Evolutionary conservation across 139 green algal genomes (phyloP).

Genomic region (Limnomonas spitsbergensis): DNA sequence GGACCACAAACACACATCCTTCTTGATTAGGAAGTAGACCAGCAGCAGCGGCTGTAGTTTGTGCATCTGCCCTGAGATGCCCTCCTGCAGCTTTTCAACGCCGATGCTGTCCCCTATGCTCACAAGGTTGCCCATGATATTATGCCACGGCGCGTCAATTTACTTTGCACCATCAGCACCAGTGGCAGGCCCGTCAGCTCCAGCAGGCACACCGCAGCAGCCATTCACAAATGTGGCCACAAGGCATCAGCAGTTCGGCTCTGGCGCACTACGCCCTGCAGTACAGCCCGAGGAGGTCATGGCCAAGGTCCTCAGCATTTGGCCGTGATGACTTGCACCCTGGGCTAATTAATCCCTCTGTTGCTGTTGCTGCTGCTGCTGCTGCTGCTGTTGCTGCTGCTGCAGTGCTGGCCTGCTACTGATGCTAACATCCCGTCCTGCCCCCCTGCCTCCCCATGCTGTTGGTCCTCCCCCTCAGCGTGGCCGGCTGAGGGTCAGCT

Average conservation of each 20-base stretch:
- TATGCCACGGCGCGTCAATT: too few species aligned
- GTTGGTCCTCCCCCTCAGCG: too few species aligned
- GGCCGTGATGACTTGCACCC: slow-evolving; percentile 24
- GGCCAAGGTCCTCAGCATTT: not conserved
- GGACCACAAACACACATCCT: not conserved
- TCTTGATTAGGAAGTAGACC: not conserved
- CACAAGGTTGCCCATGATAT: too few species aligned
- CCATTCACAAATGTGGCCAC: slow-evolving; percentile 16
- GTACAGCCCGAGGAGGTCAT: slow-evolving; percentile 28
- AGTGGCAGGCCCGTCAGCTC: slow-evolving; percentile 4
- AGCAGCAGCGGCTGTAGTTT: slow-evolving; percentile 11
- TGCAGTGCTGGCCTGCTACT: too few species aligned
- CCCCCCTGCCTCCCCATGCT: too few species aligned
- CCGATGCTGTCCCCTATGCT: too few species aligned
- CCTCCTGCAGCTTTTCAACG: too few species aligned
- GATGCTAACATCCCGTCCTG: too few species aligned
- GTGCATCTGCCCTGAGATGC: too few species aligned
- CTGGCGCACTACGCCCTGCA: slow-evolving; percentile 22
- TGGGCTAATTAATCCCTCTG: not conserved
- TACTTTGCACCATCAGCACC: slow-evolving; percentile 5
- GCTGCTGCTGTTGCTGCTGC: too few species aligned
- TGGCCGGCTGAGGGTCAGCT: too few species aligned
- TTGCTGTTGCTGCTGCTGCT: slow-evolving; percentile 9
- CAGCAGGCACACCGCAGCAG: not conserved
- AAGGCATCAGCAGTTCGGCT: slow-evolving; percentile 18